Base-by-base conservation (phyloP, 495 filamentous ascomycete species). In the Chaetomium tenue region DNA sequence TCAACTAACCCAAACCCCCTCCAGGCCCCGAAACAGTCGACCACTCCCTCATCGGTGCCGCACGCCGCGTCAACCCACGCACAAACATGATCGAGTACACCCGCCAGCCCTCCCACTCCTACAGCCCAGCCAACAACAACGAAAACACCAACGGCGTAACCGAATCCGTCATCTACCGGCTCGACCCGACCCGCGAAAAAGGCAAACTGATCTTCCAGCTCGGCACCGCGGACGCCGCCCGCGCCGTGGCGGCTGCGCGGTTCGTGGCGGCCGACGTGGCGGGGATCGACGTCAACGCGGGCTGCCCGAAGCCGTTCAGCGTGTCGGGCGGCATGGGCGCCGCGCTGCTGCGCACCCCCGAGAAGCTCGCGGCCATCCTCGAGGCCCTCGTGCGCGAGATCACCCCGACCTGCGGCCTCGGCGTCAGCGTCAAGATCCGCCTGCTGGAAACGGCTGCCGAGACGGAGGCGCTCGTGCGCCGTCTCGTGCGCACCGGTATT, bases 271-370 rank as follows among this genome's bases (percentile, higher is more conserved):
- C 76, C 5, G 89, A 98, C 75, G 93, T 98, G 0, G 87, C 87
- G 0, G 94, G 95, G 46, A 97, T 98, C 63, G 94, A 98, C 74
- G 88, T 98, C 61, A 98, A 98, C 78, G 91, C 93, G 6, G 94
- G 94, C 6, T 98, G 94, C 75, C 94, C 94, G 0, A 98, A 98
- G 76, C 92, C 95, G 4, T 98, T 98, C 75, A 91, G 87, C 66
- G 95, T 92, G 13, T 82, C 81, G 62, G 89, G 91, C 42, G 95
- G 94, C 44, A 98, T 98, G 94, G 95, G 95, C 33, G 94, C 95
- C 0, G 94, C 92, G 3, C 78, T 98, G 23, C 81, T 98, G 18
- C 82, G 83, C 55, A 90, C 87, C 0, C 95, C 94, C 0, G 93
- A 97, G 60, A 85, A 82, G 66, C 85, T 98, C 0, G 87, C 87